Evolutionary conservation across 306 rosid species (phyloP).

Genomic region (Malus sieversii): DNA sequence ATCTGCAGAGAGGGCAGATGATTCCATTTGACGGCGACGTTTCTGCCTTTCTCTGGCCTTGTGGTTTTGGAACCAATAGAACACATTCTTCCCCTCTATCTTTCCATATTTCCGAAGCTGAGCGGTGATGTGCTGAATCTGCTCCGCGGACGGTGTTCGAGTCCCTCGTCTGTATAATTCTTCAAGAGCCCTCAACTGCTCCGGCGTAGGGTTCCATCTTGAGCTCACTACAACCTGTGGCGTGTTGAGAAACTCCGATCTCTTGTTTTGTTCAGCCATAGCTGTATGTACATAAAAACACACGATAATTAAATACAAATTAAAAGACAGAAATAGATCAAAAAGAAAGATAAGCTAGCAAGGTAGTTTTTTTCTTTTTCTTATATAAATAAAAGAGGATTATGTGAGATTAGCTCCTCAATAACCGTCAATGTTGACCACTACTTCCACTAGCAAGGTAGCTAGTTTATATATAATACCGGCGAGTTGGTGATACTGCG

Average conservation of each 20-base stretch:
- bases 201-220: conserved; percentile 94
- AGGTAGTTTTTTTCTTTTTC: not conserved
- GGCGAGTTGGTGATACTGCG: conserved; percentile 62
- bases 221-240: conserved; percentile 69
- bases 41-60: conserved; percentile 95
- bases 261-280: conserved; percentile 47
- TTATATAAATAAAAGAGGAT: not conserved
- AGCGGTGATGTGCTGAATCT: conserved; percentile 81
- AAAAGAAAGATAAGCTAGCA: not conserved
- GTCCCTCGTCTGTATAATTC: conserved; percentile 77
- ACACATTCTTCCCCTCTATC: conserved; percentile 92
- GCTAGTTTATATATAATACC: conserved; percentile 18
- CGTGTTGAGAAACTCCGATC: conserved; percentile 33
- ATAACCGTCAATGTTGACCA: not conserved
- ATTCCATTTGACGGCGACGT: conserved; percentile 93
- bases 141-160: conserved; percentile 89
- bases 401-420: not conserved
- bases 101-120: conserved; percentile 81
- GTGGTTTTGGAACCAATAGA: conserved; percentile 96
- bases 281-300: conserved; percentile 6
- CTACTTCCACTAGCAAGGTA: not conserved
- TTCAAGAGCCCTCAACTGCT: conserved; percentile 76
- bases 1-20: conserved; percentile 27
- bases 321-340: not conserved
- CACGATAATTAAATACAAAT: not conserved